phyloP scores from a whole-genome alignment of 768 basidiomycete genomes.

The Daedaleopsis sinensis region DNA sequence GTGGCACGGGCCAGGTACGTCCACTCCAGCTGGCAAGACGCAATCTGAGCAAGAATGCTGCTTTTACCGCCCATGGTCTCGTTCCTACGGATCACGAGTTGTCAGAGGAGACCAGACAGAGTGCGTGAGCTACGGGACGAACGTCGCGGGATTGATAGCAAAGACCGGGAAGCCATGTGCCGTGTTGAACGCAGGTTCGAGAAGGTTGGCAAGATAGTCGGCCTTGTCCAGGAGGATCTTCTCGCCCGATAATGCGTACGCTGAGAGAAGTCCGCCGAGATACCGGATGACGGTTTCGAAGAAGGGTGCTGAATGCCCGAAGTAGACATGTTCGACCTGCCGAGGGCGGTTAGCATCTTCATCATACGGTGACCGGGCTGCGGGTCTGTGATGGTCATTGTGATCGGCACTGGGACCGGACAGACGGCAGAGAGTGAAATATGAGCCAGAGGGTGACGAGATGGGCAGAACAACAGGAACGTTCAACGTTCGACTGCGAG shows the following conservation, averaged over 20 bases:
- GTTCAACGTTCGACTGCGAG: no score
- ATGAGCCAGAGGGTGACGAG: no score
- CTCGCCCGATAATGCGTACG: conserved; percentile 75
- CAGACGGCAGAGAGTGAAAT: no score
- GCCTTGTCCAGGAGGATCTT: conserved; percentile 63
- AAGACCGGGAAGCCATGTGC: conserved; percentile 69
- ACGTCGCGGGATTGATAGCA: conserved; percentile 66
- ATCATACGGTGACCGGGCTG: no score
- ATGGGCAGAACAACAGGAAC: no score
- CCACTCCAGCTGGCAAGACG: conserved; percentile 82
- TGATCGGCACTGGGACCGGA: no score
- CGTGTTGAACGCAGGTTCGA: conserved; percentile 77
- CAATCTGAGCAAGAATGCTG: conserved; percentile 79
- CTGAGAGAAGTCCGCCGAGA: conserved; percentile 85
- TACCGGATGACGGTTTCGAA: conserved; percentile 92
- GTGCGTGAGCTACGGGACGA: conserved; percentile 20
- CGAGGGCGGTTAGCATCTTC: not conserved
- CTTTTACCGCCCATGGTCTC: conserved; percentile 36
- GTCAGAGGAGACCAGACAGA: not conserved
- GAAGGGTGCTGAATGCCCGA: conserved; percentile 44
- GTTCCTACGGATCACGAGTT: conserved; percentile 35
- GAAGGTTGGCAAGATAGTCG: conserved; percentile 67
- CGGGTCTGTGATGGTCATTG: no score
- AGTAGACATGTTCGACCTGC: no score
- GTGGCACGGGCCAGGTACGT: conserved; percentile 81